Evolutionary conservation across 164 flowering plant genomes (phyloP), one percentile per base, ranked within the genome.

Genomic region (Sextonia rubra): DNA sequence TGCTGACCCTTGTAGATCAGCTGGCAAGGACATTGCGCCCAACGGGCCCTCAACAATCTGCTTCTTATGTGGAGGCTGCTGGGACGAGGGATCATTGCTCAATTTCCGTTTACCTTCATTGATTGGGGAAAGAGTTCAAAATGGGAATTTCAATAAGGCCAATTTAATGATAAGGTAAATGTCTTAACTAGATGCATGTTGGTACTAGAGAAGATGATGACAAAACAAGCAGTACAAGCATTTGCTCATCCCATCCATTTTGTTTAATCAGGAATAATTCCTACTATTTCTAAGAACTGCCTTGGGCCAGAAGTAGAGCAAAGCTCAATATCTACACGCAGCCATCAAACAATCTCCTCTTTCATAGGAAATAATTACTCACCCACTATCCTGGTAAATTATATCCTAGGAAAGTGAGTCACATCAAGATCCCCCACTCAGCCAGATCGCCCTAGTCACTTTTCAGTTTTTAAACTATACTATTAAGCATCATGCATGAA

Each of bases 21-120:
- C 80, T 5, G 78, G 76, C 81, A 84, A 63, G 27, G 91, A 84
- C 73, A 83, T 85, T 70, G 81, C 62, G 8, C 84, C 87, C 58
- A 81, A 24, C 20, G 84, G 20, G 47, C 85, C 83, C 29, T 89
- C 93, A 44, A 79, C 79, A 7, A 88, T 85, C 24, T 82, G 23
- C 77, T 81, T 95, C 83, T 90, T 92, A 15, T 81, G 85, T 7
- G 91, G 88, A 23, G 93, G 90, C 77, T 92, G 97, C 71, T 89
- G 92, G 76, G 83, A 67, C 52, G 77, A 63, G 77, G 83, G 82
- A 69, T 90, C 97, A 68, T 75, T 74, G 81, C 86, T 86, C 5
- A 86, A 89, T 79, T 89, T 94, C 61, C 97, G 88, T 79, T 92
- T 92, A 72, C 81, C 97, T 94, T 69, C 37, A 80, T 58, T 66